Evolutionary conservation across 495 filamentous ascomycete species (phyloP), one percentile per base, ranked within the genome.

Genomic region (Aspergillus nanangensis): DNA sequence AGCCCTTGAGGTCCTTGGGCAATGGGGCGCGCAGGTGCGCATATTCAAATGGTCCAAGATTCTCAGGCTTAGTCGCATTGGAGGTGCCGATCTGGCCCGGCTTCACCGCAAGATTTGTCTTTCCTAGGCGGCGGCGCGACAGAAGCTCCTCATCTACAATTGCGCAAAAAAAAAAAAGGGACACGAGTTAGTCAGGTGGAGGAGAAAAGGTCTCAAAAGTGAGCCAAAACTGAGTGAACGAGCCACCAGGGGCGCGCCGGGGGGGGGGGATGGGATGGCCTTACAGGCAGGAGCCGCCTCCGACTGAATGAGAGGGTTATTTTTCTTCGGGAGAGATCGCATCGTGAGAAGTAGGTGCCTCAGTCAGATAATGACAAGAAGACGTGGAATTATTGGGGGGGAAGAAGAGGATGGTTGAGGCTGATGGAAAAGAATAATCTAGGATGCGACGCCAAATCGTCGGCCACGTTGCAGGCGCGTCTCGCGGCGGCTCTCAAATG

Each of bases 21-120:
- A 98, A 70, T 13, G 94, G 90, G 46, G 88, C 90, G 50, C 91
- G 85, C 37, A 98, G 76, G 58, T 97, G 93, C 55, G 90, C 93
- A 66, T 97, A 98, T 66, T 96, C 91, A 60, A 98, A 96, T 20
- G 80, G 78, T 25, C 88, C 88, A 40, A 92, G 63, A 52, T 84
- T 84, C 58, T 86, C 80, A 3, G 79, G 65, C 70, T 82, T 77
- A 52, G 80, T 80, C 57, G 81, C 75, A 77, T 85, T 81, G 49
- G 75, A 71, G 34, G 79, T 73, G 60, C 82, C 75, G 47, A 82
- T 63, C 61, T 85, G 67, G 53, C 79, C 75, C 58, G 79, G 76
- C 67, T 88, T 92, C n/a, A 88, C 84, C 13, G 82, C 78, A 44
- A 97, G 76, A 62, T 94, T 82, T 5, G 93, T 97, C 70, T 95